Evolutionary conservation across 176 grass and related monocot genomes (phyloP).

Genomic region (Carex littledalei): DNA sequence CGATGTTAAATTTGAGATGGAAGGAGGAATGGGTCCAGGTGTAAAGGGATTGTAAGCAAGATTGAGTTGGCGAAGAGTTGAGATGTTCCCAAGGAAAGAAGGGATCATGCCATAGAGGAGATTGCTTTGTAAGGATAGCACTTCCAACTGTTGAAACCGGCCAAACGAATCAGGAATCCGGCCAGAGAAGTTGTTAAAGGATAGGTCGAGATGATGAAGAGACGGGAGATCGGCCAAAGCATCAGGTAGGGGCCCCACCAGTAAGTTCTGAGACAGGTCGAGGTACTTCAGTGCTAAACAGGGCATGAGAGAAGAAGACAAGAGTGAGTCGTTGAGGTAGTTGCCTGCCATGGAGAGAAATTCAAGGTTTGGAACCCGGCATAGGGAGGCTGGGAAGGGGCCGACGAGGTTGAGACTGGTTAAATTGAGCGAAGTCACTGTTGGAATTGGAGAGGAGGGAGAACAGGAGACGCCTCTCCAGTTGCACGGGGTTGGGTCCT

Average conservation of each 20-base stretch:
- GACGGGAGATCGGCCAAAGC: constrained; percentile 36
- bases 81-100: constrained; percentile 43
- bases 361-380: constrained; percentile 22
- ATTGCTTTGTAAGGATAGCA: constrained; percentile 49
- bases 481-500: constrained; percentile 34
- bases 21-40: constrained; percentile 47
- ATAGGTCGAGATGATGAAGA: constrained; percentile 54
- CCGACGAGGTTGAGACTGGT: constrained; percentile 29
- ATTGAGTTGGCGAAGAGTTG: constrained; percentile 37
- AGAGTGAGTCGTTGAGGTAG: constrained; percentile 14
- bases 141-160: constrained; percentile 34
- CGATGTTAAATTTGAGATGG: constrained; percentile 32
- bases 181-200: constrained; percentile 65
- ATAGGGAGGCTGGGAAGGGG: constrained; percentile 45
- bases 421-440: constrained; percentile 38
- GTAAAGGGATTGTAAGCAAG: constrained; percentile 72
- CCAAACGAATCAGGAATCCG: constrained; percentile 42
- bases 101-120: constrained; percentile 47
- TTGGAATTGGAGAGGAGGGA: not conserved
- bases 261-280: constrained; percentile 48
- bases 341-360: constrained; percentile 26
- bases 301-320: constrained; percentile 3
- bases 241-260: constrained; percentile 46
- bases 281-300: constrained; percentile 42
- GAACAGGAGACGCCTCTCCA: constrained; percentile 63